A percentile compares a stretch with the other conserved stretches of the same genome.
Evolutionary conservation across 129 eudicot genomes (phyloP).

Genomic region (Saposhnikovia divaricata): DNA sequence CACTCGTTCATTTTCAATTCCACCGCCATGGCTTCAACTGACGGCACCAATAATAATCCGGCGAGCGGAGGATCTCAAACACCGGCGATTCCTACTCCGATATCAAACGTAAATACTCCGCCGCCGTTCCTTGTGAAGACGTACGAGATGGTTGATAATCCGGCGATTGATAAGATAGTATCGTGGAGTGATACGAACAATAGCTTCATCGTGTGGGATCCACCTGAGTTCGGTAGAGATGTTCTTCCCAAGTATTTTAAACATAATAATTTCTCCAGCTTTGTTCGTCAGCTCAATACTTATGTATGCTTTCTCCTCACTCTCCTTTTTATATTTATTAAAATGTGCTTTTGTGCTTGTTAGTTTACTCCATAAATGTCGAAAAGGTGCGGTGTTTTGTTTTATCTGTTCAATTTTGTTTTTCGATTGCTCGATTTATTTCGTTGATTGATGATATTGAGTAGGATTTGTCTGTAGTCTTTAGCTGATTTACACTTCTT

Average conservation of each 20-base stretch:
- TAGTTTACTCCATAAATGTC: neutral
- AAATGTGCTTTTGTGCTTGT: neutral
- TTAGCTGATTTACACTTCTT: neutral
- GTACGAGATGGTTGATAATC: constrained; percentile 26
- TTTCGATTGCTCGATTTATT: neutral
- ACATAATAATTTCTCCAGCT: constrained; percentile 10
- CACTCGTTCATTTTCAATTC: neutral
- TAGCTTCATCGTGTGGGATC: constrained; percentile 29
- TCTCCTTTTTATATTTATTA: neutral
- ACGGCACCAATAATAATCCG: neutral
- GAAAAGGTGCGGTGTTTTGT: neutral
- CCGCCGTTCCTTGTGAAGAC: constrained; percentile 20
- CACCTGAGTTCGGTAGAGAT: constrained; percentile 18
- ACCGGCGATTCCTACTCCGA: neutral
- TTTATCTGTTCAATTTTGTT: neutral
- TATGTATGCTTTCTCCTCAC: neutral
- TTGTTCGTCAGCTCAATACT: constrained; percentile 16
- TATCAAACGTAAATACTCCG: neutral
- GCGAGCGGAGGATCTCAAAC: neutral
- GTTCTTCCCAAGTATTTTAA: constrained; percentile 8
- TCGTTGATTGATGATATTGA: neutral
- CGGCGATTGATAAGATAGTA: constrained; percentile 19
- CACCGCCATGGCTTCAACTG: neutral
- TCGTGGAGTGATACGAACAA: constrained; percentile 19
- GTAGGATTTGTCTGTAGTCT: neutral